phyloP scores from a whole-genome alignment of 2,329 filamentous ascomycete genomes.

The Huntiella omanensis region DNA sequence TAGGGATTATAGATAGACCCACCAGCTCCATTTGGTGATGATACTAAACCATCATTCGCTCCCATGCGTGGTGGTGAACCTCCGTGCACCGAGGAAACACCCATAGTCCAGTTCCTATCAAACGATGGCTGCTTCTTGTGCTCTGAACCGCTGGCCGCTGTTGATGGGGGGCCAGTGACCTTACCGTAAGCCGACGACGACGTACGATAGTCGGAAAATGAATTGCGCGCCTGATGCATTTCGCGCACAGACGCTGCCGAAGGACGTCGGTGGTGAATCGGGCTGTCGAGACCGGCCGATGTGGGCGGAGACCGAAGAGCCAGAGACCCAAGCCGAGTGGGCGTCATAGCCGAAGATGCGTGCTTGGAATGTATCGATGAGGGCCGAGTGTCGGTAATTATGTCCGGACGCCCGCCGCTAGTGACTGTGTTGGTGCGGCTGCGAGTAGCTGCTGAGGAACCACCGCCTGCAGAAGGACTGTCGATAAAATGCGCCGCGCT shows the following conservation, averaged over 20 bases:
- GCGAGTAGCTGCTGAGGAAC: slow-evolving; percentile 30
- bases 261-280: slow-evolving; percentile 34
- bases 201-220: slow-evolving; percentile 22
- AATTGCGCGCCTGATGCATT: slow-evolving; percentile 53
- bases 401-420: slow-evolving; percentile 22
- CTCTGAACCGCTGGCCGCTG: slow-evolving; percentile 11
- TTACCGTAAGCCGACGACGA: slow-evolving; percentile 76
- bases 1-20: slow-evolving; percentile 11
- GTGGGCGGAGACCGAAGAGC: slow-evolving; percentile 8
- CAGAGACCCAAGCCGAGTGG: slow-evolving; percentile 22
- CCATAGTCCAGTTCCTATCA: slow-evolving; percentile 51
- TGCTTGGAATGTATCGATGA: slow-evolving; percentile 29
- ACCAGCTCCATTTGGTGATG: slow-evolving; percentile 14
- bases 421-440: slow-evolving; percentile 42
- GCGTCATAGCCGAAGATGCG: slow-evolving; percentile 30
- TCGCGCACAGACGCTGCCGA: slow-evolving; percentile 70
- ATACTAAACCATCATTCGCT: no score
- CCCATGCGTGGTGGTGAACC: background rate
- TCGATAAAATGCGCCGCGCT: slow-evolving; percentile 31
- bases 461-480: slow-evolving; percentile 3
- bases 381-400: slow-evolving; percentile 21
- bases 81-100: slow-evolving; percentile 22
- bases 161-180: slow-evolving; percentile 17
- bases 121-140: slow-evolving; percentile 53
- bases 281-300: slow-evolving; percentile 21